Evolutionary conservation across 225 moss, liverwort and hornwort species (phyloP), one percentile per base, ranked within the genome.

Genomic region (Asterella californica): DNA sequence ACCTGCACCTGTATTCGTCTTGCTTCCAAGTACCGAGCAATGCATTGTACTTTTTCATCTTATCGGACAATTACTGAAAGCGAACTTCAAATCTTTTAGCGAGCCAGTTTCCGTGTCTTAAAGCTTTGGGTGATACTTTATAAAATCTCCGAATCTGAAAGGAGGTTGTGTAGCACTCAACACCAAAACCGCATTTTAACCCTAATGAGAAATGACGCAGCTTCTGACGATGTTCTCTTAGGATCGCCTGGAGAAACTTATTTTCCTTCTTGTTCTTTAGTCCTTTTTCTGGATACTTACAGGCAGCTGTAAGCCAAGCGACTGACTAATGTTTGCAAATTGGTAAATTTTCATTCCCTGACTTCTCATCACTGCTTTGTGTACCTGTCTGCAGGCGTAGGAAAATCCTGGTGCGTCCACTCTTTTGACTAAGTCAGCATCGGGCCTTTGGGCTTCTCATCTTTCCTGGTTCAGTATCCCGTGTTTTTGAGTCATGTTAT

Each of bases 351-450:
- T 10, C 25, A 0, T 25, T 2, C 42, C 5, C 0, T 9, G 45
- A 38, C 0, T 42, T 17, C 70, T 45, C 42, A 47, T 71, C 27
- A 12, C 32, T 1, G 10, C 5, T 70, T 70, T 33, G 53, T 71
- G 25, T 47, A 62, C 61, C 27, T 52, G 53, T 17, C 50, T 73
- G 83, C 78, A 87, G 87, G 87, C 72, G 87, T 87, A 36, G 87
- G 87, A 45, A 87, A 87, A 79, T 84, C 87, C 38, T 84, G 82
- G 87, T 87, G 75, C 54, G 84, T 59, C 27, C 52, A 63, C 37
- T 46, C 45, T 36, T 54, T 29, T 32, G n/a, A 17, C 63, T 75
- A 0, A 24, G 27, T 0, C 49, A n/a, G n/a, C 72, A 59, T 55
- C 22, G 10, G 10, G 74, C 18, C 54, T 29, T n/a, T 74, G 52